Evolutionary conservation across 306 rosid species (phyloP).

Genomic region (Pueraria montana): DNA sequence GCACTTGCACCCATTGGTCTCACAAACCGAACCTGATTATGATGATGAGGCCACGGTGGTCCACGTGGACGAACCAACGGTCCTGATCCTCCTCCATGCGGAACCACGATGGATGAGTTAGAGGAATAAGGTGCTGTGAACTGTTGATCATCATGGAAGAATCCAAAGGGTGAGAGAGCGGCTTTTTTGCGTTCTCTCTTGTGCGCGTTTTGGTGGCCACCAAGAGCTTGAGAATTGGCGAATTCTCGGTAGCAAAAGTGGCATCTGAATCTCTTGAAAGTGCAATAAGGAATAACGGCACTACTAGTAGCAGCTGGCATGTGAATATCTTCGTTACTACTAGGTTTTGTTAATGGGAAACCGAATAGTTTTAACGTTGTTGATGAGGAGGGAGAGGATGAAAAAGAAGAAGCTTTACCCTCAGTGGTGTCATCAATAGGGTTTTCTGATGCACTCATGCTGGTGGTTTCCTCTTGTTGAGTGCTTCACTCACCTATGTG

Average conservation of each 20-base stretch:
- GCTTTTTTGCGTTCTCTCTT: conserved; percentile 52
- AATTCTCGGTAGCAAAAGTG: conserved; percentile 46
- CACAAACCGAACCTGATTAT: background rate
- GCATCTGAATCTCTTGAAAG: conserved; percentile 42
- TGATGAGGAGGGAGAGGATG: background rate
- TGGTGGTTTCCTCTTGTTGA: background rate
- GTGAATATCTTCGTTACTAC: background rate
- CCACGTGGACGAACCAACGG: background rate
- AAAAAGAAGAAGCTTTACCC: background rate
- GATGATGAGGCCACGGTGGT: background rate
- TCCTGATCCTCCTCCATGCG: background rate
- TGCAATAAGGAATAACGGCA: background rate
- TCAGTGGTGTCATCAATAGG: background rate
- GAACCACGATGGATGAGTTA: background rate
- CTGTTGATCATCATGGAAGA: conserved; percentile 21
- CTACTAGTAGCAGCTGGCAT: background rate
- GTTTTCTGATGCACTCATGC: conserved; percentile 21
- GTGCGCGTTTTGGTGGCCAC: conserved; percentile 63
- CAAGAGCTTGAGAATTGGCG: conserved; percentile 50
- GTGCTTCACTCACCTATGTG: background rate
- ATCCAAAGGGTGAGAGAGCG: background rate
- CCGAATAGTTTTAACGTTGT: conserved; percentile 42
- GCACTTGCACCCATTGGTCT: conserved; percentile 23
- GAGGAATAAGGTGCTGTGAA: background rate
- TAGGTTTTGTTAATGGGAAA: conserved; percentile 37